Percentiles rank a stretch among this genome's conserved stretches.
Evolutionary conservation across 2,329 filamentous ascomycete genomes (phyloP).

Genomic region (Endoconidiophora laricicola): DNA sequence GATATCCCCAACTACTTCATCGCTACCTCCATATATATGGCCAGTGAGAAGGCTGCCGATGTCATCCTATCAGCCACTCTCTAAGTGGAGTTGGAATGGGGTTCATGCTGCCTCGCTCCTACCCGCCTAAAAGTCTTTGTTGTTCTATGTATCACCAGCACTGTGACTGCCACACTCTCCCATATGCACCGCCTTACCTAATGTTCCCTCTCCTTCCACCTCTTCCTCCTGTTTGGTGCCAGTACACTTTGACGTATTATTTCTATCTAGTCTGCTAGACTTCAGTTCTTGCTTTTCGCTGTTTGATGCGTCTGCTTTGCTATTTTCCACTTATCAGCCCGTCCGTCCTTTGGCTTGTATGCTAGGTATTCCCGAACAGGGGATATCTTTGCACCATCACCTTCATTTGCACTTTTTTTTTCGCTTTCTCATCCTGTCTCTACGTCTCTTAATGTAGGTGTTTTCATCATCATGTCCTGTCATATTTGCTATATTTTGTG

Average conservation of each 20-base stretch:
- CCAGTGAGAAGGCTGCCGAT: slow-evolving; percentile 45
- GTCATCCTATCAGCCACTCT: slow-evolving; percentile 24
- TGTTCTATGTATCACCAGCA: background rate
- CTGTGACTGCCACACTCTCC: background rate
- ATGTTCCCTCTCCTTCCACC: background rate
- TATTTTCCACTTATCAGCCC: background rate
- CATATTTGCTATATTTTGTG: background rate
- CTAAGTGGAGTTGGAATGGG: background rate
- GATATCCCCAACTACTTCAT: slow-evolving; percentile 31
- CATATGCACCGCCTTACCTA: background rate
- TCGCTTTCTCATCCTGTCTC: background rate
- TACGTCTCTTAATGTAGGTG: background rate
- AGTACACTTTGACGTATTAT: background rate
- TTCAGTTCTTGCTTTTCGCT: background rate
- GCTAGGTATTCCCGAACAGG: too few species aligned
- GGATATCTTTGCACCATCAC: too few species aligned
- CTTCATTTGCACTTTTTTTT: too few species aligned
- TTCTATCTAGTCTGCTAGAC: background rate
- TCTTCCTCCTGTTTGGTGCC: background rate
- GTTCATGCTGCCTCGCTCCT: background rate
- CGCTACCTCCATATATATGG: slow-evolving; percentile 37
- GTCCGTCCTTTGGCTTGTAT: too few species aligned
- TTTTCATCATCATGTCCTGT: background rate
- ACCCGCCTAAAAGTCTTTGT: background rate
- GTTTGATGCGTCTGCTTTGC: background rate